Base-by-base conservation (phyloP, 345 rosid genomes). In the Brassica rapa region DNA sequence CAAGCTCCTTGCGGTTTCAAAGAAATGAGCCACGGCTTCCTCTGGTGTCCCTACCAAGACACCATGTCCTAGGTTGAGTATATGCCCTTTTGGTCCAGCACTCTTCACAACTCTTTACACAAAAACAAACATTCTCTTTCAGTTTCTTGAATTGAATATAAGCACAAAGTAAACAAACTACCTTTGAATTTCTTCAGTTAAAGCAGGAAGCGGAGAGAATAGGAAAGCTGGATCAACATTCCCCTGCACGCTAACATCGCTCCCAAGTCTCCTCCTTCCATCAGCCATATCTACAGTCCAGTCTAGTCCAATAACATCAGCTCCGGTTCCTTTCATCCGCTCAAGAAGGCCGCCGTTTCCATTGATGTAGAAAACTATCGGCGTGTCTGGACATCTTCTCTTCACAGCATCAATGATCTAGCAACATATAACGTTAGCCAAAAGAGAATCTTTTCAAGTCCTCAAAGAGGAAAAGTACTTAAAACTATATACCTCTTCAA, bases 261-360 rank as follows among this genome's bases (percentile, higher is more conserved):
- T 82, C 49, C 98, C 94, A 67, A 92, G 63, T 63, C 93, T 82
- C 70, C 87, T 86, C 85, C 97, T 87, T 74, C 95, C 97, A 85
- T 91, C 97, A 37, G 89, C 93, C 95, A 94, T 88, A 82, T 91
- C 98, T 49, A 94, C 92, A 37, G 95, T 92, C 98, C 97, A 92
- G 86, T 94, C 98, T 74, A 94, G 91, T 77, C 97, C 97, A 77
- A 91, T 89, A 72, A 94, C 98, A 81, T 92, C 97, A 78, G 89
- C 98, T 78, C 93, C 97, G 7, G 86, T 87, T 73, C 85, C 91
- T 85, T 87, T 89, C 97, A 94, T 94, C 74, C 90, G 89, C 71
- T 94, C 98, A 29, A 94, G 90, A 62, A 94, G 90, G 25, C 97
- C 98, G 60, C 97, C 97, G 67, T 92, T 94, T 76, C 98, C 97